Evolutionary conservation across 768 basidiomycete species (phyloP), one percentile per base, ranked within the genome.

Genomic region (Macrolepiota fuliginosa): DNA sequence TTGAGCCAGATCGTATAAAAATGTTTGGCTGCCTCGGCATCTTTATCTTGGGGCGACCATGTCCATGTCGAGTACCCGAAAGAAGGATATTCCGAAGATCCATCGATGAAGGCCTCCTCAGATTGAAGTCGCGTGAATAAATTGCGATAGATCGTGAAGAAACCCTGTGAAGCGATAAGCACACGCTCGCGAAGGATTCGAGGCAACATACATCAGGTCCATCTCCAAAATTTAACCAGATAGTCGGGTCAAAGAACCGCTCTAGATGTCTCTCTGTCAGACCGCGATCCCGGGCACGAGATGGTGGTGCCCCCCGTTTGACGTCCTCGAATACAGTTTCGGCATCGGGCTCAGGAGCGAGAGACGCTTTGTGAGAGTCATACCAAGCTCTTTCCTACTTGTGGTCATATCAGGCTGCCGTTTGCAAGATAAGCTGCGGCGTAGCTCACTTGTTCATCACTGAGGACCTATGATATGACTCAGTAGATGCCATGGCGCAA

Each of bases 311-410:
- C 15, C 96, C 96, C 61, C 77, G 83, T 54, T 86, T 84, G 58
- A 98, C 89, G 67, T 94, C 91, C 63, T 97, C 89, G 67, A 94
- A 92, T 15, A 96, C 88, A 2, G 81, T 83, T 47, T 90, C 87
- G 47, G 91, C 91, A 71, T 96, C 96, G 45, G 92, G 85, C 67
- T 91, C 90, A 2, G 91, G 90, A 17, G 80, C 77, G 6, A 94
- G 80, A 25, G 91, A 90, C 29, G 90, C 87, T 61, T 89, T 87
- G 72, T 98, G 96, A 4, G 87, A 87, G 74, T 99, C 97, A 73
- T 99, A 99, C 92, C 95, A 99, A 47, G 97, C 95, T 67, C 97
- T 82, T 81, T 98, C 96, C 91, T 96, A 84, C 78, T 83, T 80
- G 72, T 60, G 55, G 64, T 64, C 58, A 60, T 56, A 64, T 71